phyloP scores from a whole-genome alignment of 2,329 filamentous ascomycete genomes.

The Emericellopsis cladophorae region DNA sequence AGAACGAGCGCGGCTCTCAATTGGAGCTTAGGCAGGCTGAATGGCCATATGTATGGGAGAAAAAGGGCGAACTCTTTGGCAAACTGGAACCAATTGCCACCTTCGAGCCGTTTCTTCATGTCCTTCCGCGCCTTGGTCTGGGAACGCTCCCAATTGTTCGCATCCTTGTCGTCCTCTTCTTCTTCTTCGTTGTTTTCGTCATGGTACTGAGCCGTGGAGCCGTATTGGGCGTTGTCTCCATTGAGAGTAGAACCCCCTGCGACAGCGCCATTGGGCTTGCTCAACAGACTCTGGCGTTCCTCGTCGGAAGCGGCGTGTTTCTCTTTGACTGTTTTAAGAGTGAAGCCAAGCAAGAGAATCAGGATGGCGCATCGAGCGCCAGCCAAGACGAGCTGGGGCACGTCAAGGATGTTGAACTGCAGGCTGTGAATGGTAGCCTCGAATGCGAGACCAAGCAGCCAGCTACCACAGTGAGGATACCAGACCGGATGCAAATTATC shows the following conservation, averaged over 20 bases:
- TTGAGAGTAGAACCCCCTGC: not conserved
- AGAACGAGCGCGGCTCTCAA: constrained; percentile 54
- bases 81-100: constrained; percentile 68
- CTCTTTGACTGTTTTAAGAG: constrained; percentile 6
- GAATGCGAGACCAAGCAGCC: constrained; percentile 42
- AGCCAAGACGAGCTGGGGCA: constrained; percentile 8
- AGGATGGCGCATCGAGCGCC: constrained; percentile 9
- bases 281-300: constrained; percentile 46
- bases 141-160: constrained; percentile 41
- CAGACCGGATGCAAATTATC: constrained; percentile 39
- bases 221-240: constrained; percentile 3
- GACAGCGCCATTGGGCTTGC: constrained; percentile 8
- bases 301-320: constrained; percentile 26
- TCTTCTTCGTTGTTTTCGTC: constrained; percentile 13
- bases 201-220: constrained; percentile 8
- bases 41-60: constrained; percentile 69
- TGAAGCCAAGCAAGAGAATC: not conserved
- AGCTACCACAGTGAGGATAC: constrained; percentile 52
- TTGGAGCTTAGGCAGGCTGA: constrained; percentile 52
- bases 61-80: constrained; percentile 64
- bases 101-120: constrained; percentile 56
- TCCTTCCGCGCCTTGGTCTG: constrained; percentile 18
- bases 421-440: constrained; percentile 34
- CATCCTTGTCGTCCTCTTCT: constrained; percentile 17
- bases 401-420: constrained; percentile 1